Evolutionary conservation across 257 asterid genomes (phyloP).

Genomic region (Petunia axillaris): DNA sequence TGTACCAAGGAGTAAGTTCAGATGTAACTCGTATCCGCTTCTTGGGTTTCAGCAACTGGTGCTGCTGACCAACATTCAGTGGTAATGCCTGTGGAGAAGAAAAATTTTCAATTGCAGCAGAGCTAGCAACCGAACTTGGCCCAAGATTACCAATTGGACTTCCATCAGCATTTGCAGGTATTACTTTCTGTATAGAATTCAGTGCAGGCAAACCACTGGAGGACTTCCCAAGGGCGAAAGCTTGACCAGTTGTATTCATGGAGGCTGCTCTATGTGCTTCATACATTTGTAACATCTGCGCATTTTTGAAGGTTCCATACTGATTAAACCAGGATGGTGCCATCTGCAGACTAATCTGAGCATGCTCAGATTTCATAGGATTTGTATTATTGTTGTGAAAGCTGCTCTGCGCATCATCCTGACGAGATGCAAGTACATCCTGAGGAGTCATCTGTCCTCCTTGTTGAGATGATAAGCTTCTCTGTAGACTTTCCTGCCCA

Average conservation of each 20-base stretch:
- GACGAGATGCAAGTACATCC: constrained; percentile 40
- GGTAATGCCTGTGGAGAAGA: constrained; percentile 43
- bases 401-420: constrained; percentile 40
- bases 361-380: constrained; percentile 38
- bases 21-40: constrained; percentile 59
- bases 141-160: constrained; percentile 37
- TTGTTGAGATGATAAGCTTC: constrained; percentile 42
- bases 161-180: constrained; percentile 43
- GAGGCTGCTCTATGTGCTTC: constrained; percentile 44
- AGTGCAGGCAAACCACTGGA: constrained; percentile 42
- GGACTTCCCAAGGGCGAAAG: constrained; percentile 45
- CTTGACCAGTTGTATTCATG: constrained; percentile 46
- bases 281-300: constrained; percentile 49
- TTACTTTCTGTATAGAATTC: constrained; percentile 47
- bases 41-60: constrained; percentile 45
- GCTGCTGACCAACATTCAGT: constrained; percentile 40
- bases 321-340: constrained; percentile 89
- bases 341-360: constrained; percentile 69
- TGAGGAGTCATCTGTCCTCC: constrained; percentile 50
- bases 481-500: constrained; percentile 40
- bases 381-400: constrained; percentile 23
- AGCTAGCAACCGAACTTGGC: constrained; percentile 41
- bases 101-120: constrained; percentile 39
- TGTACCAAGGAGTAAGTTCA: constrained; percentile 65
- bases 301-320: constrained; percentile 65